Evolutionary conservation across 768 basidiomycete species (phyloP).

Genomic region (Phylloporus rhodoxanthus): DNA sequence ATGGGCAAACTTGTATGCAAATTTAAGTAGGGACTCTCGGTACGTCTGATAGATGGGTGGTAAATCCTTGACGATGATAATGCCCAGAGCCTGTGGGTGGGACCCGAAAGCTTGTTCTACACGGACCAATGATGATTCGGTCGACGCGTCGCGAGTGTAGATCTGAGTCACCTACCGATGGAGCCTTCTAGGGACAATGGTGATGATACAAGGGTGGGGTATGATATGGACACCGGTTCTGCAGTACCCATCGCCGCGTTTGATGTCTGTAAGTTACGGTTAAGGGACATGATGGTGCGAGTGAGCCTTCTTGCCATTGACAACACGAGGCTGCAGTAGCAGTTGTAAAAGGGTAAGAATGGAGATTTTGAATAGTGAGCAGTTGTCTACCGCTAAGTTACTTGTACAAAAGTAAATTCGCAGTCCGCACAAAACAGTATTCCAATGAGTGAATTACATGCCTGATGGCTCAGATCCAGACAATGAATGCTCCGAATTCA

Average conservation of each 20-base stretch:
- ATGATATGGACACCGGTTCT: constrained; percentile 51
- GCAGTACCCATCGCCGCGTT: constrained; percentile 5
- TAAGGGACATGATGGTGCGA: constrained; percentile 5
- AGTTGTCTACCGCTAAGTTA: too few species aligned
- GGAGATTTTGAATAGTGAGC: too few species aligned
- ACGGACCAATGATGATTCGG: not conserved
- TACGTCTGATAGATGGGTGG: constrained; percentile 58
- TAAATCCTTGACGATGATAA: constrained; percentile 77
- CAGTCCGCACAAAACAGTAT: not conserved
- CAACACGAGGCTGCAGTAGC: not conserved
- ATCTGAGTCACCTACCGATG: constrained; percentile 46
- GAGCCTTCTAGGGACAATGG: constrained; percentile 49
- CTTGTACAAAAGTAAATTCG: too few species aligned
- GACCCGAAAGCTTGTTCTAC: constrained; percentile 82
- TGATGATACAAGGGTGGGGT: constrained; percentile 47
- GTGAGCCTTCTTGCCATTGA: constrained; percentile 14
- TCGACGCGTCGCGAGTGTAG: not conserved
- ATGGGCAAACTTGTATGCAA: constrained; percentile 71
- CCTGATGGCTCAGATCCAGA: constrained; percentile 1
- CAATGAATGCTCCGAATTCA: not conserved
- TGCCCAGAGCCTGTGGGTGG: constrained; percentile 65
- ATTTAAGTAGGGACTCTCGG: constrained; percentile 65
- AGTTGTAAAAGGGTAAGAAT: too few species aligned
- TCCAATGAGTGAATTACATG: not conserved
- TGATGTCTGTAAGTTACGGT: constrained; percentile 13